Conservation (phyloP, 495 filamentous ascomycete genomes). For the Tetracladium setigerum region DNA sequence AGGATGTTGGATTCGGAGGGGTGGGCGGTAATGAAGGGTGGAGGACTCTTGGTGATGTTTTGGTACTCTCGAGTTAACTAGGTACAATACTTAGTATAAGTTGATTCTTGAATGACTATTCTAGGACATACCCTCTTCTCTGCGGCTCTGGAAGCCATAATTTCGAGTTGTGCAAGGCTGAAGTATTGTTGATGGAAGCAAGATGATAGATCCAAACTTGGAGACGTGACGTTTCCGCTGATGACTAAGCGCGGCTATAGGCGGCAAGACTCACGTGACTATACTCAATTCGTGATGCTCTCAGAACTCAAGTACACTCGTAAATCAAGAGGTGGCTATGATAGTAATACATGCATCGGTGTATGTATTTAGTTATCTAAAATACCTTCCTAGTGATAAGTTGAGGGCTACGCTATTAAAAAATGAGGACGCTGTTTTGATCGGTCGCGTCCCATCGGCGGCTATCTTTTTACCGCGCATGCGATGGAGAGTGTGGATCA, state of each 20-base stretch:
- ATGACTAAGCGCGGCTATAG: neutral
- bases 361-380: too few relatives aligned
- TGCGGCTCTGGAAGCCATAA: conserved; percentile 76
- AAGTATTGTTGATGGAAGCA: conserved; percentile 56
- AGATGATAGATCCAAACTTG: conserved; percentile 49
- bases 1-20: conserved; percentile 93
- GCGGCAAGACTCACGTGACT: too few relatives aligned
- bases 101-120: conserved; percentile 2
- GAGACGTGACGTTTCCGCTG: conserved; percentile 26
- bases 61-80: conserved; percentile 93
- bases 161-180: conserved; percentile 34
- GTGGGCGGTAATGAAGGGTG: conserved; percentile 88
- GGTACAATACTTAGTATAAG: conserved; percentile 4
- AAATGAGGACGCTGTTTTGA: too few relatives aligned
- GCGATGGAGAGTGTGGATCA: too few relatives aligned
- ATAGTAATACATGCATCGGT: too few relatives aligned
- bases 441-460: too few relatives aligned
- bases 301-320: too few relatives aligned
- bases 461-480: too few relatives aligned
- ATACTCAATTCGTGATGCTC: too few relatives aligned
- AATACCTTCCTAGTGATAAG: too few relatives aligned
- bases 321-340: too few relatives aligned
- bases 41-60: conserved; percentile 82
- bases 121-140: conserved; percentile 64
- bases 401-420: too few relatives aligned